phyloP scores from a whole-genome alignment of 495 filamentous ascomycete genomes.

The Pyrenula massariospora region DNA sequence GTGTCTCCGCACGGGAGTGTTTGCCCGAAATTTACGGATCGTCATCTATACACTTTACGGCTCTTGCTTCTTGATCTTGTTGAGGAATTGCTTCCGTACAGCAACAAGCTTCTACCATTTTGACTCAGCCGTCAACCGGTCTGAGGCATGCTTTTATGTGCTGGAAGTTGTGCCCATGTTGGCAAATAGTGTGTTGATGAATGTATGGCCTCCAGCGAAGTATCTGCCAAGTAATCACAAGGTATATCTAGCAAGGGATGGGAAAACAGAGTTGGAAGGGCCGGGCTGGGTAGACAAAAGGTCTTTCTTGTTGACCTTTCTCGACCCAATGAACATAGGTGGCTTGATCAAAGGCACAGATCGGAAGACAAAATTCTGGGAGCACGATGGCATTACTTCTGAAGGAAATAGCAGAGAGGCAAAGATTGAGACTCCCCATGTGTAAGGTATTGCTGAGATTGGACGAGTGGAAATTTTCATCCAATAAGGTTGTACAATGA shows the following conservation, averaged over 20 bases:
- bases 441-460: no score
- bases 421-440: no score
- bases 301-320: slow-evolving; percentile 36
- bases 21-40: slow-evolving; percentile 42
- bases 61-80: slow-evolving; percentile 46
- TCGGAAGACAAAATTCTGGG: slow-evolving; percentile 44
- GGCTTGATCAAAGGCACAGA: slow-evolving; percentile 42
- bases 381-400: slow-evolving; percentile 18
- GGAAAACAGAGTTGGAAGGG: slow-evolving; percentile 51
- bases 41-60: slow-evolving; percentile 49
- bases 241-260: slow-evolving; percentile 53
- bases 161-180: slow-evolving; percentile 60
- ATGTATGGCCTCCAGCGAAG: slow-evolving; percentile 48
- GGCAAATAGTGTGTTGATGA: slow-evolving; percentile 46
- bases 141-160: slow-evolving; percentile 62
- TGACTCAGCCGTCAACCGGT: slow-evolving; percentile 45
- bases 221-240: slow-evolving; percentile 52
- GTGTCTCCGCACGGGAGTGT: slow-evolving; percentile 38
- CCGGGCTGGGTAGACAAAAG: slow-evolving; percentile 51
- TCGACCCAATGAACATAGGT: slow-evolving; percentile 59
- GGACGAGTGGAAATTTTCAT: no score
- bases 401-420: neutral
- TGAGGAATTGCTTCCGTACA: slow-evolving; percentile 55
- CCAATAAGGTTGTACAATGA: no score
- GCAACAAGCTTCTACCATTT: slow-evolving; percentile 44